Evolutionary conservation across 768 basidiomycete genomes (phyloP).

Genomic region (Panellus pusillus): DNA sequence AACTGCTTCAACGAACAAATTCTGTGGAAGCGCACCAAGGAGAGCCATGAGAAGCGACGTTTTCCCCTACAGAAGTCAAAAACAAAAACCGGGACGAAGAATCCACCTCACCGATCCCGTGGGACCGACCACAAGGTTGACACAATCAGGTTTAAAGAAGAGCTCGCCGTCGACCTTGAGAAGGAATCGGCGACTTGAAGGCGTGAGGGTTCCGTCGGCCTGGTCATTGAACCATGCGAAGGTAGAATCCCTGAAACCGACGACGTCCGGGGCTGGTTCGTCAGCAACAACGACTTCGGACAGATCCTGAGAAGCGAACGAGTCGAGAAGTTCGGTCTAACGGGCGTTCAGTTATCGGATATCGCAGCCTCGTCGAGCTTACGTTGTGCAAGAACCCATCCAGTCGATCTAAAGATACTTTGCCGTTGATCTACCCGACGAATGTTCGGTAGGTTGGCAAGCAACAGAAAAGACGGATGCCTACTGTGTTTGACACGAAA

Average conservation of each 20-base stretch:
- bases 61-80: slow-evolving; percentile 41
- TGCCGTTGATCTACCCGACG: slow-evolving; percentile 34
- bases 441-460: too few species aligned
- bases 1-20: neutral
- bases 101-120: slow-evolving; percentile 40
- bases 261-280: slow-evolving; percentile 25
- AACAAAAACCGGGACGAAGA: neutral
- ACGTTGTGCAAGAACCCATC: slow-evolving; percentile 42
- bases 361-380: neutral
- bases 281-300: slow-evolving; percentile 7
- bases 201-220: slow-evolving; percentile 28
- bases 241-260: slow-evolving; percentile 54
- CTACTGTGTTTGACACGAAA: slow-evolving; percentile 22
- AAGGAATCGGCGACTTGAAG: slow-evolving; percentile 46
- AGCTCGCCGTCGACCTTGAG: slow-evolving; percentile 55
- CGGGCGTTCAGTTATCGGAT: neutral
- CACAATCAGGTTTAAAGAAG: slow-evolving; percentile 48
- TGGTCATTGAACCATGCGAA: slow-evolving; percentile 56
- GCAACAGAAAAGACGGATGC: too few species aligned
- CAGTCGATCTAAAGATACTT: slow-evolving; percentile 65
- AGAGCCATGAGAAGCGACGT: slow-evolving; percentile 68
- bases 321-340: slow-evolving; percentile 51
- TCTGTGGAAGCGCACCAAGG: slow-evolving; percentile 32
- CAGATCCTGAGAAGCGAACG: slow-evolving; percentile 31
- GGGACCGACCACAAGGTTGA: slow-evolving; percentile 62